Evolutionary conservation across 1,139 yeast genomes (phyloP).

Genomic region (Yamadazyma trypodendri): DNA sequence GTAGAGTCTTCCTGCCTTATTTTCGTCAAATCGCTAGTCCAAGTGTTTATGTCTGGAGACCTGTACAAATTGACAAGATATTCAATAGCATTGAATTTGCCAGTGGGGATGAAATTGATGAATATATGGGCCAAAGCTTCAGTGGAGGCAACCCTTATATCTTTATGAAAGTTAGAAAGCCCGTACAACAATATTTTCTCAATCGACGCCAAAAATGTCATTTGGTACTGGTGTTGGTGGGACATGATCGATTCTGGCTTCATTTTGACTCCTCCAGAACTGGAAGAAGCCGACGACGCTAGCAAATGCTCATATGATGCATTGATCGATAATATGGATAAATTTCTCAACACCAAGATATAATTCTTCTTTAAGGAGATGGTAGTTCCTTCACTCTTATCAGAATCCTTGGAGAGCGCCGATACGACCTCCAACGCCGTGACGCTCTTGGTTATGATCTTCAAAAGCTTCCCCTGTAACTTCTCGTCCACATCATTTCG

Average conservation of each 20-base stretch:
- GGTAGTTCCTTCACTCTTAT: conserved; percentile 15
- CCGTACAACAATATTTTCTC: conserved; percentile 33
- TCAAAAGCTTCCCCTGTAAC: conserved; percentile 35
- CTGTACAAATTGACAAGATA: conserved; percentile 32
- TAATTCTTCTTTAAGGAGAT: conserved; percentile 35
- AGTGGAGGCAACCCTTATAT: conserved; percentile 38
- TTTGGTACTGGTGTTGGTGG: conserved; percentile 41
- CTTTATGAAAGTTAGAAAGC: conserved; percentile 33
- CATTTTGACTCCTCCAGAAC: conserved; percentile 41
- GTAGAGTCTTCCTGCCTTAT: conserved; percentile 9
- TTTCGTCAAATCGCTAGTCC: conserved; percentile 23
- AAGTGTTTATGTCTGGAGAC: conserved; percentile 27
- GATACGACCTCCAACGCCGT: conserved; percentile 17
- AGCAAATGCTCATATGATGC: conserved; percentile 40
- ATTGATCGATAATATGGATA: conserved; percentile 32
- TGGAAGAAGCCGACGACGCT: conserved; percentile 36
- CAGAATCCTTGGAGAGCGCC: conserved; percentile 15
- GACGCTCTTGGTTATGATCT: conserved; percentile 31
- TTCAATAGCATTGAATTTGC: conserved; percentile 36
- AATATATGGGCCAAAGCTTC: conserved; percentile 37
- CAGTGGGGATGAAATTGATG: conserved; percentile 40
- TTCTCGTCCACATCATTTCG: conserved; percentile 44
- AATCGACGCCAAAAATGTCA: conserved; percentile 26
- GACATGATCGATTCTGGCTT: conserved; percentile 46
- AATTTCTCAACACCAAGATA: conserved; percentile 31